Percentiles rank a stretch among this genome's conserved stretches.
Conservation (phyloP, 305 asterid species). For the Fraxinus nigra region DNA sequence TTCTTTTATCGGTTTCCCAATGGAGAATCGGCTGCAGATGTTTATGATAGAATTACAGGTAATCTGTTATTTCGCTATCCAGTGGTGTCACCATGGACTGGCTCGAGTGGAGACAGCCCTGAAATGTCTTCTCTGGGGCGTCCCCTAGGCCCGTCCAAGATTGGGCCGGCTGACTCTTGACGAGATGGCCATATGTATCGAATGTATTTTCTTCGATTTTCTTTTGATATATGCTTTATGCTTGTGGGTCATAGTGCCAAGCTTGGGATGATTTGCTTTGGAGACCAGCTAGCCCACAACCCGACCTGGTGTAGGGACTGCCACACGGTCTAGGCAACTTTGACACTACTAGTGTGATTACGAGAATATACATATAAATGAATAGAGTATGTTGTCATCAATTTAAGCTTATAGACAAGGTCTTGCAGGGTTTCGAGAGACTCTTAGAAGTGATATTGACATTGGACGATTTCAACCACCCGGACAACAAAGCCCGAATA, state of each 20-base stretch:
- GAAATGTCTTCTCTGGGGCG: background rate
- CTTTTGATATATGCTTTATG: background rate
- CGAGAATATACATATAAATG: background rate
- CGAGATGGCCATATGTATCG: background rate
- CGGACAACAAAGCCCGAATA: slow-evolving; percentile 66
- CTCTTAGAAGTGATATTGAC: slow-evolving; percentile 70
- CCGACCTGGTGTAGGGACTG: background rate
- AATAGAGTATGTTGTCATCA: background rate
- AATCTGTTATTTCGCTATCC: background rate
- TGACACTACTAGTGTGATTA: background rate
- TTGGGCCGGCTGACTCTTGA: background rate
- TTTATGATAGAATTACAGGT: slow-evolving; percentile 87
- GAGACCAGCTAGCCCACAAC: background rate
- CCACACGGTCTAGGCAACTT: background rate
- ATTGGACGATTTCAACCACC: slow-evolving; percentile 83
- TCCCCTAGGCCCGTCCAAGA: background rate
- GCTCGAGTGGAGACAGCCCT: background rate
- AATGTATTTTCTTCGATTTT: background rate
- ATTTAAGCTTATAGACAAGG: background rate
- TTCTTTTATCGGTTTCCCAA: slow-evolving; percentile 79
- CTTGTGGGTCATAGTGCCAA: background rate
- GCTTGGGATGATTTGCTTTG: background rate
- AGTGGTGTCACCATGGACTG: background rate
- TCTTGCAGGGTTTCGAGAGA: slow-evolving; percentile 68
- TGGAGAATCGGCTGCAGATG: slow-evolving; percentile 94